phyloP scores from a whole-genome alignment of 805 yeast genomes.

The Ogataea salicorniae region DNA sequence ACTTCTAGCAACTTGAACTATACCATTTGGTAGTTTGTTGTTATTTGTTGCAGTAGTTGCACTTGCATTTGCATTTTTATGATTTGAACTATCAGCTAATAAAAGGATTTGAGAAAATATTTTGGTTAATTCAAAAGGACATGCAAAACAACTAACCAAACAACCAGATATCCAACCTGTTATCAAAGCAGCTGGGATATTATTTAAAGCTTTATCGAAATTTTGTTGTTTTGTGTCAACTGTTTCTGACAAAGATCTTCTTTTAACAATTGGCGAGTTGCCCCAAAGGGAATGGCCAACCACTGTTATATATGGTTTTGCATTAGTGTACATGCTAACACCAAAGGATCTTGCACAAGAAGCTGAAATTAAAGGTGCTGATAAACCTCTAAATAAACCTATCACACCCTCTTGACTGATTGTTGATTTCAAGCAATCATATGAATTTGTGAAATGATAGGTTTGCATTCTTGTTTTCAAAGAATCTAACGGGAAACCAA shows the following conservation, averaged over 20 bases:
- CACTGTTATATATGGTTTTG: conserved; percentile 38
- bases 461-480: conserved; percentile 85
- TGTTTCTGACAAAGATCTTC: neutral
- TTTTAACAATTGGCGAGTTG: conserved; percentile 5
- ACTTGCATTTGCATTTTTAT: neutral
- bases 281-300: conserved; percentile 12
- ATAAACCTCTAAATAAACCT: conserved; percentile 73
- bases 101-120: conserved; percentile 70
- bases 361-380: conserved; percentile 67
- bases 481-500: conserved; percentile 87
- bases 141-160: conserved; percentile 56
- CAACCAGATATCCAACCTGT: conserved; percentile 70
- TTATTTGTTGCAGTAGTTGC: conserved; percentile 5
- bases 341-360: conserved; percentile 60
- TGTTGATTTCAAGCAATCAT: conserved; percentile 55
- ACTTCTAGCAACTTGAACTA: conserved; percentile 42
- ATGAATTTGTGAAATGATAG: conserved; percentile 51
- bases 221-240: conserved; percentile 3
- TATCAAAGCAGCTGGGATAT: conserved; percentile 41
- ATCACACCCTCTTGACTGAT: conserved; percentile 54
- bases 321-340: conserved; percentile 55
- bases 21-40: conserved; percentile 27
- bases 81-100: conserved; percentile 34
- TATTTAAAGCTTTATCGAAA: conserved; percentile 24
- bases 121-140: conserved; percentile 85